Conservation (phyloP, 1,284 basidiomycete genomes). For the Ustilago trichophora region DNA sequence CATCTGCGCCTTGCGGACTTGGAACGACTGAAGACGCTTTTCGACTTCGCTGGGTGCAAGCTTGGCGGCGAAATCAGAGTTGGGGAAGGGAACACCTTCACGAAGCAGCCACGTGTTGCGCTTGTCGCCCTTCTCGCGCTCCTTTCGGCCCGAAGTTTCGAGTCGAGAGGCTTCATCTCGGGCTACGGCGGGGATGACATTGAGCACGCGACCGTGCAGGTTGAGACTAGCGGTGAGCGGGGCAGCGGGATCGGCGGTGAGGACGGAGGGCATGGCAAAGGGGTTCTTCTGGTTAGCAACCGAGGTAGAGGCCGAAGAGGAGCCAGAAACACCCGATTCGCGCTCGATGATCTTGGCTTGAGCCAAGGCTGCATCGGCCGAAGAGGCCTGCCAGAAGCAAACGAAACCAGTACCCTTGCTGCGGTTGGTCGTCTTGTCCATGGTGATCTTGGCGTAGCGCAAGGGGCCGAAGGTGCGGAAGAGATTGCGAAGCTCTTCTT, state of each 20-base stretch:
- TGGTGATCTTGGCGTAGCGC: conserved; percentile 89
- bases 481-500: conserved; percentile 60
- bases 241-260: conserved; percentile 91
- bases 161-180: conserved; percentile 85
- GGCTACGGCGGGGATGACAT: conserved; percentile 89
- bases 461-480: conserved; percentile 81
- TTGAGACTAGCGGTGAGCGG: conserved; percentile 83
- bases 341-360: conserved; percentile 71
- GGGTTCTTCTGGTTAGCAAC: conserved; percentile 52
- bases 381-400: conserved; percentile 93
- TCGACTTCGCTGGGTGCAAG: conserved; percentile 56
- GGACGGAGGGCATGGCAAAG: conserved; percentile 60
- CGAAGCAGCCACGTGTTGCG: conserved; percentile 93
- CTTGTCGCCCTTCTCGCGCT: conserved; percentile 88
- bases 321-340: conserved; percentile 42
- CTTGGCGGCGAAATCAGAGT: conserved; percentile 40
- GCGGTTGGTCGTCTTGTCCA: conserved; percentile 83
- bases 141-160: conserved; percentile 81
- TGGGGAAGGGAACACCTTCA: conserved; percentile 73
- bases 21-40: conserved; percentile 56
- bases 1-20: conserved; percentile 66
- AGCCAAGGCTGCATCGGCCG: conserved; percentile 84
- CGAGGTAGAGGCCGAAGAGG: conserved; percentile 4
- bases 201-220: conserved; percentile 89
- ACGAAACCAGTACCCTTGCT: conserved; percentile 95